These are phyloP conservation scores for Penicillium decumbens DNA, from an alignment of 2,329 filamentous ascomycete genomes.

Conservation along the genomic window DNA sequence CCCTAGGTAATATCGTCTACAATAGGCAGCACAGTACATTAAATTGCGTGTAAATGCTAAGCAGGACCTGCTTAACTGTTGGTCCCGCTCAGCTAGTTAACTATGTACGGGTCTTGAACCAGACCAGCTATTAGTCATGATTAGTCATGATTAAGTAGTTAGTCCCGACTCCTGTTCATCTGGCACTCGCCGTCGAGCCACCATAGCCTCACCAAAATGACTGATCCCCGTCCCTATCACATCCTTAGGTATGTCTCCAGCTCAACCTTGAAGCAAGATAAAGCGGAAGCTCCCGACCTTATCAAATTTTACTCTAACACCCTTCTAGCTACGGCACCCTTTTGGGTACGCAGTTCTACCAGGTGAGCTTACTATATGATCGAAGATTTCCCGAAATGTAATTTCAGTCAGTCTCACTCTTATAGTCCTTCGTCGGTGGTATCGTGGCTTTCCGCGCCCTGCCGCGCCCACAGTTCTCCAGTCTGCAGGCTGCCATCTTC, in stretches of 20 bases:
- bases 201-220: conserved; percentile 19
- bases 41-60: too few species aligned
- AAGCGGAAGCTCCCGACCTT: background rate
- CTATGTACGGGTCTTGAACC: too few species aligned
- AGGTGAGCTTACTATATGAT: conserved; percentile 49
- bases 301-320: conserved; percentile 6
- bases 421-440: conserved; percentile 67
- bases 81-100: too few species aligned
- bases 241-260: conserved; percentile 26
- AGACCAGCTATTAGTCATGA: too few species aligned
- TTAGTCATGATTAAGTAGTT: background rate
- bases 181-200: background rate
- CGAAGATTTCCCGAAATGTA: background rate
- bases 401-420: background rate
- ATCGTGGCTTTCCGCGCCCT: conserved; percentile 72
- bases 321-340: conserved; percentile 72
- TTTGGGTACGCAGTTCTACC: conserved; percentile 80
- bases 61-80: too few species aligned
- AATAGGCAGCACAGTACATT: too few species aligned
- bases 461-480: conserved; percentile 72
- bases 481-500: conserved; percentile 75
- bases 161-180: background rate
- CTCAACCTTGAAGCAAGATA: background rate
- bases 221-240: conserved; percentile 35
- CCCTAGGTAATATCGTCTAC: too few species aligned